Evolutionary conservation across 306 rosid genomes (phyloP), one percentile per base, ranked within the genome.

Genomic region (Rosa chinensis): DNA sequence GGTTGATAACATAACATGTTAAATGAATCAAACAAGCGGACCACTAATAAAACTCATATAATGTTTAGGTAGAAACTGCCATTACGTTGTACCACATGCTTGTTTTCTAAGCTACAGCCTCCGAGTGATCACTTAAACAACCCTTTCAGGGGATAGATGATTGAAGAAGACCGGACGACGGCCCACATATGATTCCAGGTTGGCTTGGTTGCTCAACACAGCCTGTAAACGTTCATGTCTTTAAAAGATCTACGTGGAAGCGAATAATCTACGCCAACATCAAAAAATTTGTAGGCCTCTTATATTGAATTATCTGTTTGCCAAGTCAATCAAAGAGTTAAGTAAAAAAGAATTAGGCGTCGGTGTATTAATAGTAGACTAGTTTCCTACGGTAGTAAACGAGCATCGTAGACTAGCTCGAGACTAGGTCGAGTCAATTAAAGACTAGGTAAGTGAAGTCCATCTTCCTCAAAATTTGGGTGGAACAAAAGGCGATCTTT

Each of bases 141-240:
- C 50, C 49, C 66, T 61, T 35, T 73, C 37, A 16, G 4, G 8
- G 48, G 45, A 66, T 2, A 40, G 14, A 77, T 71, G 58, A 77
- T 71, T 76, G 69, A 42, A 32, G 63, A 20, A 43, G 74, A 74
- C 43, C 69, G 10, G 69, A 43, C 69, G 69, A 14, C 69, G 43
- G 74, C 63, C 81, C 79, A 80, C 62, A 81, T 73, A 86, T 42
- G 70, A 83, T 72, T 66, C 84, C 86, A 77, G 77, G 90, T 84
- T 84, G 87, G 87, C 84, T 16, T 48, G 79, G 83, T 76, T 78
- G 61, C 10, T 70, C 71, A 70, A 80, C 85, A 81, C 91, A 86
- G 89, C 87, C 91, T 89, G 93, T 82, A 85, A 74, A 53, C 10
- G 44, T 14, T 49, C 53, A 35, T 37, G 40, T 53, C 35, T 76